A percentile compares a stretch with the other conserved stretches of the same genome.
These are phyloP conservation scores for Jimgerdemannia lactiflua DNA, from an alignment of 192 early-diverging fungal species.

Conservation along the genomic window DNA sequence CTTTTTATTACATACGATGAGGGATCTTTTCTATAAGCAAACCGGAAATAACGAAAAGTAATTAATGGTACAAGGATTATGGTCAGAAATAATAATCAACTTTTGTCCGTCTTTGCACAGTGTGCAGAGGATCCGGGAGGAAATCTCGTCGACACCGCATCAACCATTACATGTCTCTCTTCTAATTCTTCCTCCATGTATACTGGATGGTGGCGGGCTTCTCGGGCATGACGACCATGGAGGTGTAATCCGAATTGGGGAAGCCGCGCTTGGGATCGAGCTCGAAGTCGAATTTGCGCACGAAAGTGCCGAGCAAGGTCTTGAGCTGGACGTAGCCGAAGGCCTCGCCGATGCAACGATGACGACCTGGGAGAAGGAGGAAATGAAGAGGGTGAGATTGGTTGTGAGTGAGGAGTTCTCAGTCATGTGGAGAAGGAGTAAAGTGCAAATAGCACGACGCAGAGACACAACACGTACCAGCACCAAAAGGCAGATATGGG, in stretches of 20 bases:
- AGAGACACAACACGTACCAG: slow-evolving; percentile 44
- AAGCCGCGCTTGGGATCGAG: slow-evolving; percentile 64
- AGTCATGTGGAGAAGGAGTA: neutral
- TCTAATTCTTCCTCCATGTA: neutral
- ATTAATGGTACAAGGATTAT: no score
- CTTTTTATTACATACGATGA: no score
- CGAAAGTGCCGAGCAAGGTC: slow-evolving; percentile 80
- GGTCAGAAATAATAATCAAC: no score
- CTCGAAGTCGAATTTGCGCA: slow-evolving; percentile 75
- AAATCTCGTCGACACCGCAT: no score
- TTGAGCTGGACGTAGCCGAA: slow-evolving; percentile 98
- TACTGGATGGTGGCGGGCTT: slow-evolving; percentile 43
- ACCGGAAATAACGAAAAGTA: no score
- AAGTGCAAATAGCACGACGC: neutral
- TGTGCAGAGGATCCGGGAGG: no score
- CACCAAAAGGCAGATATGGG: slow-evolving; percentile 95
- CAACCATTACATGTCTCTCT: no score
- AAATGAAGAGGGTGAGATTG: neutral
- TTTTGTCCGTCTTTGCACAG: no score
- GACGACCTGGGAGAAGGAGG: slow-evolving; percentile 53
- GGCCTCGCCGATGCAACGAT: slow-evolving; percentile 97
- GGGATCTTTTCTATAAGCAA: no score
- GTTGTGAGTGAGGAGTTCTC: no score
- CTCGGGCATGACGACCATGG: slow-evolving; percentile 88
- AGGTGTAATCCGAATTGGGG: slow-evolving; percentile 85